Percentiles rank a stretch among this genome's conserved stretches.
Conservation (phyloP, 129 eudicot genomes). For the Flaveria sonorensis region DNA sequence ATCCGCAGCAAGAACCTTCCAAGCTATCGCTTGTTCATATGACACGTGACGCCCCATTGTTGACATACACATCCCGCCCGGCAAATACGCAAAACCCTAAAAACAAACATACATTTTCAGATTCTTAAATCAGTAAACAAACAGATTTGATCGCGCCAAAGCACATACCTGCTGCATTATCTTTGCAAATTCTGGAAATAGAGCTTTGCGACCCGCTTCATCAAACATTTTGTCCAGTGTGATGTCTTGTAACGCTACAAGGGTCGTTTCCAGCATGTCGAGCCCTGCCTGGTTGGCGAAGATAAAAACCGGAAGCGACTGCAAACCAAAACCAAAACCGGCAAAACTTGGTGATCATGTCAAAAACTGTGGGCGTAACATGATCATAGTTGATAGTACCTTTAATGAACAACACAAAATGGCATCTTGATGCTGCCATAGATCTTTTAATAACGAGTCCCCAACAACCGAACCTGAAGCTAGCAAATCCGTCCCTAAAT, state of each 20-base stretch:
- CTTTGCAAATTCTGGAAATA: conserved; percentile 78
- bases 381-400: conserved; percentile 37
- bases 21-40: conserved; percentile 86
- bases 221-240: conserved; percentile 89
- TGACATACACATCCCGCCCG: conserved; percentile 92
- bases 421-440: conserved; percentile 98
- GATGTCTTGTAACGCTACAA: conserved; percentile 88
- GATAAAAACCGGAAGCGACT: conserved; percentile 84
- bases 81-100: conserved; percentile 89
- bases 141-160: not conserved
- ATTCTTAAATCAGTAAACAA: not conserved
- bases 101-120: not conserved
- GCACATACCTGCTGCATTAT: conserved; percentile 88
- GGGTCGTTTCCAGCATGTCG: conserved; percentile 94
- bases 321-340: conserved; percentile 23
- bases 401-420: conserved; percentile 94
- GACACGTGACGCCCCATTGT: conserved; percentile 96
- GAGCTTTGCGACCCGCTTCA: conserved; percentile 75
- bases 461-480: conserved; percentile 53
- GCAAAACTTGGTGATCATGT: not conserved
- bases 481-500: conserved; percentile 75
- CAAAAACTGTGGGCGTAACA: not conserved
- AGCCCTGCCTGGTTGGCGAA: conserved; percentile 97
- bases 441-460: conserved; percentile 71
- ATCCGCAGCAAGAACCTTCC: conserved; percentile 89